These are phyloP conservation scores for Musa troglodytarum DNA, from an alignment of 176 grass and related monocot species.

Conservation along the genomic window DNA sequence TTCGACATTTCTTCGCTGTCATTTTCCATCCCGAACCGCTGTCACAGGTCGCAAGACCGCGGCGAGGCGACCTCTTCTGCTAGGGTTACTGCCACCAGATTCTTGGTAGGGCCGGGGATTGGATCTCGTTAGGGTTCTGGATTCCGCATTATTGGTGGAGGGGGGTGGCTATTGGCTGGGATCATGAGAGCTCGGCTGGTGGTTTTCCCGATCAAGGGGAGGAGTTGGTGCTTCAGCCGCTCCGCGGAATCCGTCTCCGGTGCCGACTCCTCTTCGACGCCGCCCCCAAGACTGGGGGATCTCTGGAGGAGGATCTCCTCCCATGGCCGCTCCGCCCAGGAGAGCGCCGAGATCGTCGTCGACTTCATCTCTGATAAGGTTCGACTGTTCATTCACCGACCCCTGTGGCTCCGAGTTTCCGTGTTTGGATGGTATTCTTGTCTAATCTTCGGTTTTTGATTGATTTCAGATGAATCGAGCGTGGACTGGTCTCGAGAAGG, in stretches of 20 bases:
- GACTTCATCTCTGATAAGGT: constrained; percentile 79
- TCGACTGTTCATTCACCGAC: background rate
- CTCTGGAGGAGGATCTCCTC: constrained; percentile 58
- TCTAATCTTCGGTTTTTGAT: background rate
- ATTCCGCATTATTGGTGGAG: background rate
- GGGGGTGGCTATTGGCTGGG: background rate
- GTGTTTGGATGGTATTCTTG: background rate
- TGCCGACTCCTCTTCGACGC: constrained; percentile 15
- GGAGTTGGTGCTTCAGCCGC: constrained; percentile 61
- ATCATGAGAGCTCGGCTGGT: constrained; percentile 77
- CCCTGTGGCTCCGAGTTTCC: constrained; percentile 7
- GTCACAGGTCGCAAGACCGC: background rate
- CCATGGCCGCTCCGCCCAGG: constrained; percentile 26
- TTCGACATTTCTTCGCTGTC: no score
- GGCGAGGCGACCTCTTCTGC: background rate
- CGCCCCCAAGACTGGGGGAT: constrained; percentile 31
- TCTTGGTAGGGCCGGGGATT: background rate
- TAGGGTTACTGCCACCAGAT: background rate
- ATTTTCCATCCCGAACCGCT: no score
- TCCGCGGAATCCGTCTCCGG: constrained; percentile 13
- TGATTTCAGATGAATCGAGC: constrained; percentile 60
- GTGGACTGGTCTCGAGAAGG: constrained; percentile 72
- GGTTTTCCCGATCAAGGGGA: constrained; percentile 72
- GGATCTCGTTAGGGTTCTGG: background rate
- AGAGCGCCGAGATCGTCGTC: constrained; percentile 50